phyloP scores from a whole-genome alignment of 108 stramenopile genomes.

The Cyclostephanos invisitatus region DNA sequence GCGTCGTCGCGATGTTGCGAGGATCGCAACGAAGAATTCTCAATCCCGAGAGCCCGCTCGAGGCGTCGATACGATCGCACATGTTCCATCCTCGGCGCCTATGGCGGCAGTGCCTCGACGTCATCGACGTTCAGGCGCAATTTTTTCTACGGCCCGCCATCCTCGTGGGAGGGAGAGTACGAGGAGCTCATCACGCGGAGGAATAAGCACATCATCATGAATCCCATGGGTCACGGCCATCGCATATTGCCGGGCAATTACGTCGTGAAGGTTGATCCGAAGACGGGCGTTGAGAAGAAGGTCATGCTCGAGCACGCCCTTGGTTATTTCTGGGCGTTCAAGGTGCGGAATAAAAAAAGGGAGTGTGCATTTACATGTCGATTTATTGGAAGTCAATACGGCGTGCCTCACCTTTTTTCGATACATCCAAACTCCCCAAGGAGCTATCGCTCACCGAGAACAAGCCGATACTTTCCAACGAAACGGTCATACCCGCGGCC shows the following conservation, averaged over 20 bases:
- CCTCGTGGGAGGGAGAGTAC: constrained; percentile 33
- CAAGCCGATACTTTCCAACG: constrained; percentile 73
- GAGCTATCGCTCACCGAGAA: constrained; percentile 63
- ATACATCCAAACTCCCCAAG: constrained; percentile 15
- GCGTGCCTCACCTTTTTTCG: not conserved
- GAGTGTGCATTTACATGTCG: not conserved
- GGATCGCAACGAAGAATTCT: not conserved
- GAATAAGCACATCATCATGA: constrained; percentile 51
- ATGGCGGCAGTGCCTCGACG: not conserved
- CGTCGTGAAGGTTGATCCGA: constrained; percentile 58
- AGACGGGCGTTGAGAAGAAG: constrained; percentile 58
- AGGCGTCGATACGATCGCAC: not conserved
- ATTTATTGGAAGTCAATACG: not conserved
- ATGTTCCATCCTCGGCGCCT: not conserved
- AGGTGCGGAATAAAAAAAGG: constrained; percentile 8
- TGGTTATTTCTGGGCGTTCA: constrained; percentile 88
- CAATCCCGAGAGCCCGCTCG: not conserved
- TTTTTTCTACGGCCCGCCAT: constrained; percentile 9
- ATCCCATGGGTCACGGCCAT: constrained; percentile 61
- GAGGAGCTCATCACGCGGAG: constrained; percentile 24
- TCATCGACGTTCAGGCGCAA: constrained; percentile 3
- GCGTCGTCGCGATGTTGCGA: constrained; percentile 2
- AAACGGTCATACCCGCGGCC: constrained; percentile 58
- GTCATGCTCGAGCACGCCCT: constrained; percentile 66
- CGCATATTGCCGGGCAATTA: constrained; percentile 69